A percentile compares a stretch with the other conserved stretches of the same genome.
Evolutionary conservation across 345 rosid species (phyloP).

Genomic region (Luvunga scandens): DNA sequence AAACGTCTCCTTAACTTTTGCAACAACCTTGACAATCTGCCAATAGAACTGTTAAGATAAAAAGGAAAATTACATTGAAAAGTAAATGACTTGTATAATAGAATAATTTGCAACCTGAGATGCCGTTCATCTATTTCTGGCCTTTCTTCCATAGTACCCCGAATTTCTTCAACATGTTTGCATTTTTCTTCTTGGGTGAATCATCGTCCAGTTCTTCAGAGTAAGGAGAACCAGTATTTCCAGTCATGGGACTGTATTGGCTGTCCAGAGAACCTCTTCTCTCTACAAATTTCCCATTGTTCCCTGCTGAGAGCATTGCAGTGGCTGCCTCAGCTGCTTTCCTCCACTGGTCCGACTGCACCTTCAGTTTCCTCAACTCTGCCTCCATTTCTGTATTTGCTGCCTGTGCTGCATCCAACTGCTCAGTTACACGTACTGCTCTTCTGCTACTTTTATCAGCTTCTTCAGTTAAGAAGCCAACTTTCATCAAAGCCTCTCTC

Average conservation of each 20-base stretch:
- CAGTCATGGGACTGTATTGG: conserved; percentile 36
- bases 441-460: conserved; percentile 67
- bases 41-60: not conserved
- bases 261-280: conserved; percentile 56
- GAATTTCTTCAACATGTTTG: conserved; percentile 83
- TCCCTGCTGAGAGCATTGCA: conserved; percentile 71
- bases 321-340: conserved; percentile 99
- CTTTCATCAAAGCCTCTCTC: conserved; percentile 61
- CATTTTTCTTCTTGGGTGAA: conserved; percentile 87
- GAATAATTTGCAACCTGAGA: not conserved
- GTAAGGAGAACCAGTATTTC: conserved; percentile 59
- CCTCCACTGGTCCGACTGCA: conserved; percentile 97
- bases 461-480: conserved; percentile 59
- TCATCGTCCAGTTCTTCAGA: conserved; percentile 84
- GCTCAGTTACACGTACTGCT: conserved; percentile 57
- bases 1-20: not conserved
- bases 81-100: not conserved
- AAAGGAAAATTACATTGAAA: not conserved
- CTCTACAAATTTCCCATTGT: conserved; percentile 67
- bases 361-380: conserved; percentile 86
- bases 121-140: conserved; percentile 42
- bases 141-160: conserved; percentile 92
- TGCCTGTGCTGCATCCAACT: conserved; percentile 73
- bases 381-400: conserved; percentile 76
- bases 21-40: not conserved